phyloP scores from a whole-genome alignment of 2,329 filamentous ascomycete genomes.

The Xylariaceae sp. region DNA sequence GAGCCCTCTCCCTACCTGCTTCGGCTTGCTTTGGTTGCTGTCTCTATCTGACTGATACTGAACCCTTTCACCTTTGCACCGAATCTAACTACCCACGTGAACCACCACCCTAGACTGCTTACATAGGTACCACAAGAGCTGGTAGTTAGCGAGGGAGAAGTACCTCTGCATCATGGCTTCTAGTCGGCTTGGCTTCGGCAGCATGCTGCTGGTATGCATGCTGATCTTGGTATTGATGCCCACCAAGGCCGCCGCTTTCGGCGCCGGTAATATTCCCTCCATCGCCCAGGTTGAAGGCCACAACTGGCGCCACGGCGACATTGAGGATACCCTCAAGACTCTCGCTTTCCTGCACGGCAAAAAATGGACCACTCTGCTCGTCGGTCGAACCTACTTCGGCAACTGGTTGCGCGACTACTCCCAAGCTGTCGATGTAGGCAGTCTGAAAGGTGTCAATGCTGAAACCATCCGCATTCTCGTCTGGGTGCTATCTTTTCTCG shows the following conservation, averaged over 20 bases:
- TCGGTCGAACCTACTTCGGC: conserved; percentile 77
- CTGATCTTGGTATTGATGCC: conserved; percentile 55
- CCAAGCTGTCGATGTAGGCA: conserved; percentile 77
- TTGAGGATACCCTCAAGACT: conserved; percentile 77
- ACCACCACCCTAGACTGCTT: too few species aligned
- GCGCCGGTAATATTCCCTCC: conserved; percentile 68
- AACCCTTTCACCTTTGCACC: too few species aligned
- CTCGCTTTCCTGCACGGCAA: conserved; percentile 74
- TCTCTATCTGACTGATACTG: too few species aligned
- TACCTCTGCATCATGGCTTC: too few species aligned
- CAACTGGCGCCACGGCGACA: conserved; percentile 72
- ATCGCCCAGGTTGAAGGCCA: conserved; percentile 59
- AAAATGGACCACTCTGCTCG: conserved; percentile 77
- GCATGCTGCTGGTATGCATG: conserved; percentile 48
- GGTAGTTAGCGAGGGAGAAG: too few species aligned
- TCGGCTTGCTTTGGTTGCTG: too few species aligned
- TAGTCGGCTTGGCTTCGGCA: conserved; percentile 9
- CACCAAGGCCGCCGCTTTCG: conserved; percentile 56
- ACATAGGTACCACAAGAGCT: too few species aligned
- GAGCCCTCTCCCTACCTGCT: too few species aligned
- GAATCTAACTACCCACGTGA: too few species aligned
- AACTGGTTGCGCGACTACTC: conserved; percentile 87
- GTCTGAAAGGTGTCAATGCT: conserved; percentile 72
- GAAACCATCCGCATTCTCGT: conserved; percentile 75
- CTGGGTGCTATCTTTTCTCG: conserved; percentile 77